Evolutionary conservation across 495 filamentous ascomycete species (phyloP).

Genomic region (Penicillium ochrochloron): DNA sequence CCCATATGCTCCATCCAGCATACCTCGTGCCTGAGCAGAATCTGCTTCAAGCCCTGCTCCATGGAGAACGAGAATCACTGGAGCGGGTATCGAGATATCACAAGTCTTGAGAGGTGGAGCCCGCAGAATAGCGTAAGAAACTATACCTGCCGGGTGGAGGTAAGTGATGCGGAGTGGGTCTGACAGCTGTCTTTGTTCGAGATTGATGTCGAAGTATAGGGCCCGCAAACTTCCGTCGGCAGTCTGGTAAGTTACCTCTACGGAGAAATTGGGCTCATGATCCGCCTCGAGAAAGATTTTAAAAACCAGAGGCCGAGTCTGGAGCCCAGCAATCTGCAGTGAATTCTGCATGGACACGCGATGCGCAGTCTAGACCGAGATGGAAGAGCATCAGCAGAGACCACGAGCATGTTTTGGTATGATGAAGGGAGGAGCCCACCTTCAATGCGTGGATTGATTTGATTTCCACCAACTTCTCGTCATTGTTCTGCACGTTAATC

Average conservation of each 20-base stretch:
- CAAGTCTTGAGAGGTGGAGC: constrained; percentile 47
- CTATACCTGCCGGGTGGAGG: constrained; percentile 57
- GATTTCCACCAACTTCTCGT: neutral
- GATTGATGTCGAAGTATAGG: neutral
- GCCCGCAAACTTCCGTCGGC: neutral
- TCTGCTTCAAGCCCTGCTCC: constrained; percentile 63
- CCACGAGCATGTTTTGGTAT: neutral
- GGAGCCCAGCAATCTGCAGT: neutral
- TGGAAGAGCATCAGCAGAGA: neutral
- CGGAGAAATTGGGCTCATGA: neutral
- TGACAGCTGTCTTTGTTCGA: constrained; percentile 27
- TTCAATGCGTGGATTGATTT: constrained; percentile 3
- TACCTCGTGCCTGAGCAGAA: constrained; percentile 46
- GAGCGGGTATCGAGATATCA: neutral
- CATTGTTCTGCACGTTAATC: constrained; percentile 11
- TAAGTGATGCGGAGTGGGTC: constrained; percentile 61
- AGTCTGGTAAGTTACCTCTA: neutral
- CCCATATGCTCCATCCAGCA: constrained; percentile 54
- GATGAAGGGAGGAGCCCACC: neutral
- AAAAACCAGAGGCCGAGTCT: constrained; percentile 3
- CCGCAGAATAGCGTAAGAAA: constrained; percentile 66
- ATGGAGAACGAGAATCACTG: constrained; percentile 41
- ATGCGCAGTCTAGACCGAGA: neutral
- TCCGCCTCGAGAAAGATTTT: neutral
- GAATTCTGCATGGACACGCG: neutral